Evolutionary conservation across 169 alveolate genomes (phyloP).

Genomic region (Plasmodium knowlesi): DNA sequence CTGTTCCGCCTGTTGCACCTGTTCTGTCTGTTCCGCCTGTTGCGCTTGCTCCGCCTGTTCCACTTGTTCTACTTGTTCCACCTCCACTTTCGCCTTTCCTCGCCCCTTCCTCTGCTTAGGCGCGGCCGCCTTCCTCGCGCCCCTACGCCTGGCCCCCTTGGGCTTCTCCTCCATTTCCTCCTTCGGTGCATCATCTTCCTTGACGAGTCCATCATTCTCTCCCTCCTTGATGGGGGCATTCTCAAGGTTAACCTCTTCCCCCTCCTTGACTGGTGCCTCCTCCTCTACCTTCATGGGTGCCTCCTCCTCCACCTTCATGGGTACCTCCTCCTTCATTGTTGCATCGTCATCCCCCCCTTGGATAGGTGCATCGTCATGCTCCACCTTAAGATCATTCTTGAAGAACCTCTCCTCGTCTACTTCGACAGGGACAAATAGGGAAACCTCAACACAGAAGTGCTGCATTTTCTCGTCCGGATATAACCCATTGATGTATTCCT

Average conservation of each 20-base stretch:
- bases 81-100: neutral
- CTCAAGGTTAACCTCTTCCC: too few species aligned
- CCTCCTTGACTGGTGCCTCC: neutral
- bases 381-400: neutral
- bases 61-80: neutral
- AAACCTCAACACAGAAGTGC: constrained; percentile 18
- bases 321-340: neutral
- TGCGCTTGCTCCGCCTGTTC: neutral
- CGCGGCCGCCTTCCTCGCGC: neutral
- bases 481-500: constrained; percentile 9
- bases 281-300: neutral
- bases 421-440: neutral
- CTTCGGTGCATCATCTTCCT: neutral
- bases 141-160: neutral
- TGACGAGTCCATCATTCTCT: neutral
- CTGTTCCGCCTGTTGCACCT: neutral
- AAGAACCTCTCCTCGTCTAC: constrained; percentile 13
- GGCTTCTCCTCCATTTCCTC: neutral
- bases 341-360: neutral
- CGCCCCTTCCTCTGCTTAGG: neutral
- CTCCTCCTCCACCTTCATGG: neutral
- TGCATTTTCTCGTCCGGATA: neutral
- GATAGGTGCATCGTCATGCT: neutral
- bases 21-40: neutral
- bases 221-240: neutral